Evolutionary conservation across 306 rosid species (phyloP), one percentile per base, ranked within the genome.

Genomic region (Rubus parviflorus): DNA sequence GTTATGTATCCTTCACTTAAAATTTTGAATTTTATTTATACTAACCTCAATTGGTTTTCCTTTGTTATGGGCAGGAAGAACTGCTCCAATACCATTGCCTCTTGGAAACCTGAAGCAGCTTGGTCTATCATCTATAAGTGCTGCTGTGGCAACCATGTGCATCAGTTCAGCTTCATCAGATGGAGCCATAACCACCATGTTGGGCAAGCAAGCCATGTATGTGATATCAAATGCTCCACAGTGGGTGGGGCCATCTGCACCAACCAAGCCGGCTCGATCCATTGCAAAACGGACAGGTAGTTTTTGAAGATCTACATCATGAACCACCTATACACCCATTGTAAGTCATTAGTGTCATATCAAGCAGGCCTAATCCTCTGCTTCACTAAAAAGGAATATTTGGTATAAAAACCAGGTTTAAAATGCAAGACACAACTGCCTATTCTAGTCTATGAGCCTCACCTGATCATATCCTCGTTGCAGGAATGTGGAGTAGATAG

Each of bases 181-280:
- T 14, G 98, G 97, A 74, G 98, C 98, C 98, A 94, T 94, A 70
- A 92, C 97, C 81, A 94, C 87, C 97, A 94, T 94, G 85, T 92
- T 94, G 25, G 98, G 98, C 85, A 94, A 85, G 82, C 97, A 92
- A 75, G 97, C 97, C 98, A 94, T 92, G 90, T 86, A 94, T 22
- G 96, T 71, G 64, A 92, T 85, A 68, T 94, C 98, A 84, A 94
- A 94, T 66, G 98, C 97, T 75, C 98, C 98, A 10, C 97, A 94
- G 70, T 94, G 98, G 12, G 98, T 94, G 49, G 98, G 97, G 71
- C 98, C 98, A 82, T 94, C 98, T 4, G 95, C 97, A 41, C 98
- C 98, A 20, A 94, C 98, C 82, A 94, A 82, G 65, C 97, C 98
- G 64, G 97, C 98, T 65, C 97, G 80, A 77, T 94, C 98, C 89